Evolutionary conservation across 192 early-diverging fungal genomes (phyloP).

Genomic region (Coemansia reversa): DNA sequence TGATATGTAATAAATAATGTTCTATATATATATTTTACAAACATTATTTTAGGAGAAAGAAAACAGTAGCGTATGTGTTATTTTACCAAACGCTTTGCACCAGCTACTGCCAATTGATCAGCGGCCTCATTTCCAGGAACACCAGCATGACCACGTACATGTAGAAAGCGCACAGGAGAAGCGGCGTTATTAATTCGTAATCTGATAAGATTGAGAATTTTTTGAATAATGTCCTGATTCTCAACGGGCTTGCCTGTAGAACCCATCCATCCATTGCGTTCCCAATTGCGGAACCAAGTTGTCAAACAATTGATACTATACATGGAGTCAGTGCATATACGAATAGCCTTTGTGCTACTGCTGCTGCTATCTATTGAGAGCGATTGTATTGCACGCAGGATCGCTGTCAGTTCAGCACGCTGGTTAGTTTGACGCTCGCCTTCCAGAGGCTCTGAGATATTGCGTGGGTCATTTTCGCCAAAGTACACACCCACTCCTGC

Average conservation of each 20-base stretch:
- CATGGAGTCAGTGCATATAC: conserved; percentile 75
- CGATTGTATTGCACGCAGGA: conserved; percentile 57
- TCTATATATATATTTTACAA: no score
- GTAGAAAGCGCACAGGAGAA: conserved; percentile 29
- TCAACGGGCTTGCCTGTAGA: conserved; percentile 58
- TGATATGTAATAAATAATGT: not conserved
- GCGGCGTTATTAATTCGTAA: conserved; percentile 5
- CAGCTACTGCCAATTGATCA: conserved; percentile 71
- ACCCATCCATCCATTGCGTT: conserved; percentile 64
- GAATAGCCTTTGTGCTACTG: conserved; percentile 19
- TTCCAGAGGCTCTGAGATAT: conserved; percentile 58
- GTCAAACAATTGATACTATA: conserved; percentile 74
- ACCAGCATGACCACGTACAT: conserved; percentile 75
- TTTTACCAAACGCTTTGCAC: conserved; percentile 44
- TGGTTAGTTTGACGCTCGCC: conserved; percentile 68
- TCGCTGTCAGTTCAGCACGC: conserved; percentile 69
- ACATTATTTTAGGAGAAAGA: no score
- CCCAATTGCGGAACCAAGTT: conserved; percentile 74
- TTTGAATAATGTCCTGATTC: conserved; percentile 78
- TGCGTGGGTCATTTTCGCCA: conserved; percentile 67
- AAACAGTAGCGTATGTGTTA: no score
- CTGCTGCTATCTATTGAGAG: no score
- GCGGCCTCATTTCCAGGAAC: conserved; percentile 77
- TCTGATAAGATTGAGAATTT: conserved; percentile 42
- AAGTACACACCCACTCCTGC: conserved; percentile 90